Conservation (phyloP, 2,329 filamentous ascomycete species). For the Tolypocladium amazonense region DNA sequence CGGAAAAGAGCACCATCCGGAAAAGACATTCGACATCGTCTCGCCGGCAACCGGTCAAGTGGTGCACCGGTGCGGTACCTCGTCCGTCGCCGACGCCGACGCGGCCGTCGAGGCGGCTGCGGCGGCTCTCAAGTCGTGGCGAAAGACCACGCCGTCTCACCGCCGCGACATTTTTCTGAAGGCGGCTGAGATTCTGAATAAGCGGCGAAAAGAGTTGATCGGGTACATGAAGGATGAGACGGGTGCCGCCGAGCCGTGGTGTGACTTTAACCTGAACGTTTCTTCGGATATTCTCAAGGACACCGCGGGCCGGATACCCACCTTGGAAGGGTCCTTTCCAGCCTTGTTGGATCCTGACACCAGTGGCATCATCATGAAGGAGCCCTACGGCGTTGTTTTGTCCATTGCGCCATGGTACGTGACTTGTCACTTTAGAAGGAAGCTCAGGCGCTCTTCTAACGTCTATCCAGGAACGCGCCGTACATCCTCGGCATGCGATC, state of each 20-base stretch:
- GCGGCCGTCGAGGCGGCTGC: slow-evolving; percentile 44
- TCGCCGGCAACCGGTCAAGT: neutral
- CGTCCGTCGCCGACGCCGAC: slow-evolving; percentile 43
- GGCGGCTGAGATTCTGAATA: slow-evolving; percentile 53
- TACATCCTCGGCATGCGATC: slow-evolving; percentile 42
- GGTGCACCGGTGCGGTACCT: slow-evolving; percentile 28
- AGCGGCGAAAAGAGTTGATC: slow-evolving; percentile 48
- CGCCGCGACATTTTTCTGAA: slow-evolving; percentile 62
- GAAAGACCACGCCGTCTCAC: slow-evolving; percentile 43
- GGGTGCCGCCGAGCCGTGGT: slow-evolving; percentile 26
- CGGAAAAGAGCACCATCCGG: slow-evolving; percentile 32
- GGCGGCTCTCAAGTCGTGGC: slow-evolving; percentile 61
- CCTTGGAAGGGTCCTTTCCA: slow-evolving; percentile 27
- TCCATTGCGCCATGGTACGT: slow-evolving; percentile 71
- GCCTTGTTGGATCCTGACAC: slow-evolving; percentile 15
- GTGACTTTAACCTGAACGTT: slow-evolving; percentile 25
- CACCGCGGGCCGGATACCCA: slow-evolving; percentile 29
- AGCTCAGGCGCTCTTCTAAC: neutral
- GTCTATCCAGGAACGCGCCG: slow-evolving; percentile 40
- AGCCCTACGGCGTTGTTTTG: slow-evolving; percentile 70
- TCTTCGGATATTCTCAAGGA: slow-evolving; percentile 29
- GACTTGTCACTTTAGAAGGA: neutral
- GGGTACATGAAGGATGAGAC: slow-evolving; percentile 47
- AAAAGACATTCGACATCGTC: slow-evolving; percentile 19
- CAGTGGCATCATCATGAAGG: slow-evolving; percentile 55